Evolutionary conservation across 345 rosid genomes (phyloP), one percentile per base, ranked within the genome.

Genomic region (Sonneratia alba): DNA sequence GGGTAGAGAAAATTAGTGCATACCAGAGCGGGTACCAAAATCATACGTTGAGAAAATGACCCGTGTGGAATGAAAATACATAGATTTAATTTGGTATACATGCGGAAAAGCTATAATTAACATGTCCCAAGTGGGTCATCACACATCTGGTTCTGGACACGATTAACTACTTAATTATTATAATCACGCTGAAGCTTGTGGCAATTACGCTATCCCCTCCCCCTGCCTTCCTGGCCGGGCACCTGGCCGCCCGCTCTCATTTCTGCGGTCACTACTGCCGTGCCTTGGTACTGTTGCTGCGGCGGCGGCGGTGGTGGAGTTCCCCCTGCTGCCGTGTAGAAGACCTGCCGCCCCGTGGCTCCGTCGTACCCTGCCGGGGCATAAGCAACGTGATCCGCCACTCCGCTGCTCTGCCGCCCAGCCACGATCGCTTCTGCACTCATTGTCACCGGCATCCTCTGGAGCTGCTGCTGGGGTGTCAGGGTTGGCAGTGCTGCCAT

Each of bases 321-420:
- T 34, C 89, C 89, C 7, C 89, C 90, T 13, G 61, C 78, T 32
- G 89, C 71, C 7, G 85, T 76, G 61, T 93, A 93, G 74, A 85
- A 89, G 19, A 91, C 88, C 75, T 87, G 97, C 74, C 92, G 82
- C 62, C 92, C 92, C 1, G 68, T 72, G 42, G 76, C 83, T 72
- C 79, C 82, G 16, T 85, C 85, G 77, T 89, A 91, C 53, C 84
- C 81, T 81, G 85, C 67, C 64, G 81, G 97, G 8, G 89, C 80
- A 73, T 88, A 91, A 13, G 82, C 83, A 1, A 79, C 8, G 16
- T 82, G 89, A 21, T 83, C 78, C 75, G 81, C 64, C 12, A 83
- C 86, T 0, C 83, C 76, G 1, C 82, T 74, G n/a, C 2, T 82
- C 77, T 61, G 88, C 83, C 66, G 48, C 77, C 74, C 53, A 8